Evolutionary conservation across 345 rosid genomes (phyloP), one percentile per base, ranked within the genome.

Genomic region (Populus simonii): DNA sequence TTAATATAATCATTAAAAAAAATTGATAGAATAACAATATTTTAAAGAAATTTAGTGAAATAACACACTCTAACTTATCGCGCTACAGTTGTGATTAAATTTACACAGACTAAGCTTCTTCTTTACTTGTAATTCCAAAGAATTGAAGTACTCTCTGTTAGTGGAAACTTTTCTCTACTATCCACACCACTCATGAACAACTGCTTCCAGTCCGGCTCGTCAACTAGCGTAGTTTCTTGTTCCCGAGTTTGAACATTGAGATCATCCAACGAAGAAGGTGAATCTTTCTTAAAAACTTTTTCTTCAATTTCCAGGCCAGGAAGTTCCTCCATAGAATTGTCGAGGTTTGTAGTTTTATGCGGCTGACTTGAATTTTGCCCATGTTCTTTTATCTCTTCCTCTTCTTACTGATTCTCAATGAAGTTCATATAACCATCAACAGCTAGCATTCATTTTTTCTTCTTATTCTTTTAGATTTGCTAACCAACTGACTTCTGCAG

Each of bases 131-230:
- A 96, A 83, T 85, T 92, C 65, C 97, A 86, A 39, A 94, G 92
- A 71, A 87, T 81, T 22, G 92, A 62, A 1, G 97, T 92, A 83
- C 94, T 90, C 77, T 94, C 93, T 0, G 81, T 68, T 35, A 92
- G 82, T 47, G 90, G 79, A 77, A 79, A 74, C 78, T 86, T 89
- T 78, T 96, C 97, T 83, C 91, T 88, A 61, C 92, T 83, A 31
- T 87, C 93, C 89, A 90, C 74, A 43, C 96, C 92, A 68, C 86
- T 81, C 83, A 76, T 57, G 85, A 86, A 92, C 89, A 91, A 74
- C 67, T 91, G 81, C 83, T 90, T 87, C 98, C 99, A 92, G 69
- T 92, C 90, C 55, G 94, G 97, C 80, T 91, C 96, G 70, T 74
- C 78, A 22, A 89, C 92, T 63, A 74, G 72, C 79, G 71, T 76